These are phyloP conservation scores for Persicaria tinctoria DNA, from an alignment of 148 eudicot species.

Conservation along the genomic window DNA sequence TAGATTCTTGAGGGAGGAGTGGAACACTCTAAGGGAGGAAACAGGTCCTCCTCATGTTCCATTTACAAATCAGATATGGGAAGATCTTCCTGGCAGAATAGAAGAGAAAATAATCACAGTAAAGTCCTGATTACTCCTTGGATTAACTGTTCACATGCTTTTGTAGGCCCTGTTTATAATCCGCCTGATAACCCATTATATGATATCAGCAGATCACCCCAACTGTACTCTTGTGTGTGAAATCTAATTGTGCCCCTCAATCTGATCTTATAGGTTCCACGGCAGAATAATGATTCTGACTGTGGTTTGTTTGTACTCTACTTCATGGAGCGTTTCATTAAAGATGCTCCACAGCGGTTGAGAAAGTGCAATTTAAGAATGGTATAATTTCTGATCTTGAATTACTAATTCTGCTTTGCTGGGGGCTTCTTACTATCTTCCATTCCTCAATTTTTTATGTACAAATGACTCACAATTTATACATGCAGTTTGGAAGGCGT, in stretches of 20 bases:
- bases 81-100: slow-evolving; percentile 38
- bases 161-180: not conserved
- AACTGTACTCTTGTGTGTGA: not conserved
- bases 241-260: not conserved
- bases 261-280: slow-evolving; percentile 53
- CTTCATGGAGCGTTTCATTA: slow-evolving; percentile 81
- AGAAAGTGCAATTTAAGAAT: slow-evolving; percentile 33
- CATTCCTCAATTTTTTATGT: not conserved
- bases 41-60: slow-evolving; percentile 30
- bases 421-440: not conserved
- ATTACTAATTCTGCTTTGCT: too few relatives aligned
- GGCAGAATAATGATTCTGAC: slow-evolving; percentile 81
- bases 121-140: slow-evolving; percentile 10
- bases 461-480: not conserved
- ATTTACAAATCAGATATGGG: slow-evolving; percentile 41
- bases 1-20: slow-evolving; percentile 66
- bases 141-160: slow-evolving; percentile 10
- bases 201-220: not conserved
- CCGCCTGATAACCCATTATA: not conserved
- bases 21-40: slow-evolving; percentile 40
- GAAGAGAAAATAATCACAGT: slow-evolving; percentile 43
- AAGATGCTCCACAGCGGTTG: slow-evolving; percentile 63
- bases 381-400: slow-evolving; percentile 27
- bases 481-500: slow-evolving; percentile 49
- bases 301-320: slow-evolving; percentile 88